Percentiles rank a stretch among this genome's conserved stretches.
Evolutionary conservation across 2,329 filamentous ascomycete species (phyloP).

Genomic region (Acephala macrosclerotiorum): DNA sequence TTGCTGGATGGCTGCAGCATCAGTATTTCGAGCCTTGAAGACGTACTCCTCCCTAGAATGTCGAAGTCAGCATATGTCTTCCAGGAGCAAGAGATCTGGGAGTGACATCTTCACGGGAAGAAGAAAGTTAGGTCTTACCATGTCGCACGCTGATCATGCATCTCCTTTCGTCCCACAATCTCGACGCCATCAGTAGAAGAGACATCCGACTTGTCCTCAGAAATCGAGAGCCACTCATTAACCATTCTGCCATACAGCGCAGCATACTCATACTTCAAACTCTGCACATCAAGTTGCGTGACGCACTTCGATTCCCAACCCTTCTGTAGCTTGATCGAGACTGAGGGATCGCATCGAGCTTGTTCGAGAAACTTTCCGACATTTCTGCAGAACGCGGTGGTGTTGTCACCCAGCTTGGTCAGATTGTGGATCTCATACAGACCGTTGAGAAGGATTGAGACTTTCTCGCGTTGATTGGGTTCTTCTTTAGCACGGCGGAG

Average conservation of each 20-base stretch:
- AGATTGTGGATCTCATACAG: neutral
- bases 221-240: conserved; percentile 57
- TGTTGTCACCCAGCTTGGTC: conserved; percentile 31
- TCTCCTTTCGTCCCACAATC: conserved; percentile 58
- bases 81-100: no score
- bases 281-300: conserved; percentile 53
- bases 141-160: conserved; percentile 58
- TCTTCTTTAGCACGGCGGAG: conserved; percentile 43
- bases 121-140: conserved; percentile 43
- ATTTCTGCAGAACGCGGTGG: conserved; percentile 48
- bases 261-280: conserved; percentile 60
- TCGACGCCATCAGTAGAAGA: conserved; percentile 44
- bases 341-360: conserved; percentile 57
- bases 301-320: conserved; percentile 56
- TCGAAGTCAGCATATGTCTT: no score
- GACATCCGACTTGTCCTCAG: conserved; percentile 41
- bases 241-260: conserved; percentile 61
- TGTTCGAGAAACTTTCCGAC: conserved; percentile 57
- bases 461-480: conserved; percentile 42
- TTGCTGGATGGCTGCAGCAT: conserved; percentile 51
- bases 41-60: conserved; percentile 54
- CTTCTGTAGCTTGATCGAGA: conserved; percentile 53
- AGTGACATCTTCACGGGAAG: no score
- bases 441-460: conserved; percentile 40
- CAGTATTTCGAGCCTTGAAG: conserved; percentile 55